Base-by-base conservation (phyloP, 2,329 filamentous ascomycete genomes). In the Xylariaceae sp. region DNA sequence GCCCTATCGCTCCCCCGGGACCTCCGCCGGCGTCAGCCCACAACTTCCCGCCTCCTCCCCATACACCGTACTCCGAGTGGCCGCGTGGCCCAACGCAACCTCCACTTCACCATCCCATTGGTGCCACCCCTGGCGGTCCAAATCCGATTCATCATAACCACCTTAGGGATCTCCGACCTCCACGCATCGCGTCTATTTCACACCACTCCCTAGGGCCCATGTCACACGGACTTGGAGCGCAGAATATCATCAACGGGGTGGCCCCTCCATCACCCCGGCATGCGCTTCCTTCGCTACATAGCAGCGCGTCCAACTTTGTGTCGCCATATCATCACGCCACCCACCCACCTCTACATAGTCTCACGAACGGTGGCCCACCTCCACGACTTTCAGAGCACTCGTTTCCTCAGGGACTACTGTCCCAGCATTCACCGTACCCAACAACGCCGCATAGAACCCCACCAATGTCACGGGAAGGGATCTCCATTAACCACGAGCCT, bases 81-180 rank as follows among this genome's bases (percentile, higher is more conserved):
- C 77, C 79, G 57, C 78, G 80, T 17, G 76, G 77, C 11, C 73
- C 79, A 17, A 78, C 79, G 39, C 79, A 80, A 55, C 78, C 81
- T 61, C 76, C 77, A 44, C 76, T 77, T 42, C 70, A 77, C 34
- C 77, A 78, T 56, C 77, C 82, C 48, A 67, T 82, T 51, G 85
- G 83, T 66, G 79, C 81, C 42, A 80, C 68, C 50, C 68, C 72
- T n/a, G 65, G 67, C 51, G 71, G 65, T 7, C 65, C 68, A 17
- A 59, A 58, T 58, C 58, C 70, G 4, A 65, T 71, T 15, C 71
- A 70, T 49, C 68, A 69, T 53, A 72, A 69, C 55, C 64, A 73
- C 42, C 70, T 80, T 15, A 74, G 78, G 11, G 72, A 78, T 18
- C 75, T 84, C 13, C 78, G 81, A 7, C 81, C 81, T 2, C 80